Conservation (phyloP, 495 filamentous ascomycete species). For the Poronia punctata region DNA sequence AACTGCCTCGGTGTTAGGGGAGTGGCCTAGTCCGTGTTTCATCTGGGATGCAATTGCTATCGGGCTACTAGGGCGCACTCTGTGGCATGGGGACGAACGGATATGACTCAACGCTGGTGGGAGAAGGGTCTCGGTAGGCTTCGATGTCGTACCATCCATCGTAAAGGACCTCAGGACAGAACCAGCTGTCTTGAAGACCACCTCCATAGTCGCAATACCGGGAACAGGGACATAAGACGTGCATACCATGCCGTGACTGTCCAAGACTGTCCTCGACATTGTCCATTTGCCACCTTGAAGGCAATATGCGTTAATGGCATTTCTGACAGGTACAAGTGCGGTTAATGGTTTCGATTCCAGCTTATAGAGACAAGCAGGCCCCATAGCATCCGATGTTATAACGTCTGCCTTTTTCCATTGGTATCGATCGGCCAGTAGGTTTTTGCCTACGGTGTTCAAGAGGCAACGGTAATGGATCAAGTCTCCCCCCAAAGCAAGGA, state of each 20-base stretch:
- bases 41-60: constrained; percentile 10
- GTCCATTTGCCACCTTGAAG: background rate
- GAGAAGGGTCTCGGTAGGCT: background rate
- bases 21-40: background rate
- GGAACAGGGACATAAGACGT: too few relatives aligned
- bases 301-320: constrained; percentile 2
- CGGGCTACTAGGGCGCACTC: constrained; percentile 2
- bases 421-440: background rate
- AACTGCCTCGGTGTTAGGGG: constrained; percentile 11
- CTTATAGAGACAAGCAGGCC: constrained; percentile 13
- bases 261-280: too few relatives aligned
- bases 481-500: background rate
- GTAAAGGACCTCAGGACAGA: too few relatives aligned
- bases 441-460: background rate
- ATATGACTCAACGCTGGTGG: constrained; percentile 3
- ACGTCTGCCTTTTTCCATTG: background rate
- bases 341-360: background rate
- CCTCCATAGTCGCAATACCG: too few relatives aligned
- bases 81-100: background rate
- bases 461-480: constrained; percentile 14
- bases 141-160: background rate
- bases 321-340: constrained; percentile 5
- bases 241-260: too few relatives aligned
- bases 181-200: too few relatives aligned
- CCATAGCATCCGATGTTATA: constrained; percentile 3